Evolutionary conservation across 192 early-diverging fungal species (phyloP), one percentile per base, ranked within the genome.

Genomic region (Thamnidium elegans): DNA sequence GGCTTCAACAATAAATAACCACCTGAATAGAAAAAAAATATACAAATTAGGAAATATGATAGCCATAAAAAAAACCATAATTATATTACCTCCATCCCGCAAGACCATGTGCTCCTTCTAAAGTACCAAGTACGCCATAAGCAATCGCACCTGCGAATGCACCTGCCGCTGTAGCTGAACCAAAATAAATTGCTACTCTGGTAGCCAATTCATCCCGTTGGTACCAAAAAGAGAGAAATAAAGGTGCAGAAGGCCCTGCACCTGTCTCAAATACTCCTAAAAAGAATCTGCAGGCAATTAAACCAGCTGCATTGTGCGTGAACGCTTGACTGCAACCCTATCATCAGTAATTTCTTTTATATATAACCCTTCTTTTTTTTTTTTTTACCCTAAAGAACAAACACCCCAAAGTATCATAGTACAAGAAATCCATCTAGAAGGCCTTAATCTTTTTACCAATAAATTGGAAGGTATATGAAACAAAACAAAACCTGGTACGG

Each of bases 71-170:
- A 39, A 39, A n/a, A n/a, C n/a, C n/a, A n/a, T n/a, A n/a, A 39
- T 59, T 68, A 14, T 20, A 30, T 30, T 52, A 55, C 63, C 65
- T 77, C 90, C 90, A 91, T 2, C 86, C 80, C 20, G 82, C 78
- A 23, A 87, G 66, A 20, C 67, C 75, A 50, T 78, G 76, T 23
- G 67, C 65, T 7, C 84, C 78, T 43, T 82, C 65, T 17, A 88
- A 45, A 43, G 42, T 80, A 3, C 67, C 75, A 0, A 79, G 63
- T 39, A 90, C 79, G 31, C 80, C 90, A 58, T 89, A 89, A 4
- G 87, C 90, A 43, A 90, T 74, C 0, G 88, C 78, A 19, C 87
- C 90, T 31, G 87, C 87, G 61, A 90, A 84, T 0, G 89, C 88
- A 0, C 90, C 90, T 3, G 91, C 89, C 39, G 89, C 73, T 4